phyloP scores from a whole-genome alignment of 495 filamentous ascomycete genomes.

The Penicillium goetzii region DNA sequence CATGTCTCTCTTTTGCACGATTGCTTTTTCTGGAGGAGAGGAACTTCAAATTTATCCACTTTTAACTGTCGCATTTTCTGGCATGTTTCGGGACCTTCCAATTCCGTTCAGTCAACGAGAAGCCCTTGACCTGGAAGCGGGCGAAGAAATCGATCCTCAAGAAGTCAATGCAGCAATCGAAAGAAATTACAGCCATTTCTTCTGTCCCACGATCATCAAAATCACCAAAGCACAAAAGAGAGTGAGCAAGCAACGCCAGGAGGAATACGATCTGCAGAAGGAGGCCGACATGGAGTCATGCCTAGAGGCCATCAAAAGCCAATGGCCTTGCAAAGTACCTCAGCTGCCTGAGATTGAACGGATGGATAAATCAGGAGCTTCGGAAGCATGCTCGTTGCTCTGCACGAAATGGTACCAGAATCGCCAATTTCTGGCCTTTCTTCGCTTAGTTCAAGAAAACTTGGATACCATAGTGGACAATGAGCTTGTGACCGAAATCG shows the following conservation, averaged over 20 bases:
- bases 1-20: conserved; percentile 19
- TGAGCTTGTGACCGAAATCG: not conserved
- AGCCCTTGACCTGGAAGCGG: conserved; percentile 3
- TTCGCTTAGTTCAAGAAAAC: conserved; percentile 9
- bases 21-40: conserved; percentile 18
- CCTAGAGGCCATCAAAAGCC: not conserved
- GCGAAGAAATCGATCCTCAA: conserved; percentile 4
- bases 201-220: not conserved
- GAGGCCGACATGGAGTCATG: conserved; percentile 5
- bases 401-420: conserved; percentile 15
- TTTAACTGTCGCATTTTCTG: conserved; percentile 21
- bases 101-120: conserved; percentile 7
- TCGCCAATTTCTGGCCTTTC: conserved; percentile 15
- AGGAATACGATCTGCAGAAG: conserved; percentile 5
- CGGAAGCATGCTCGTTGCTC: conserved; percentile 10
- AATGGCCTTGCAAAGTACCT: conserved; percentile 25
- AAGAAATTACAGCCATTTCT: conserved; percentile 12
- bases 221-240: not conserved
- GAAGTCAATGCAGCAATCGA: conserved; percentile 9
- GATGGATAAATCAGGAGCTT: conserved; percentile 1
- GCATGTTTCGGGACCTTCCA: conserved; percentile 12
- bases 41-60: conserved; percentile 9
- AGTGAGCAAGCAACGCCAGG: not conserved
- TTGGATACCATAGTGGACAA: conserved; percentile 11
- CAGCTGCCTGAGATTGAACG: not conserved